Conservation (phyloP, 345 rosid genomes). For the Boechera stricta region DNA sequence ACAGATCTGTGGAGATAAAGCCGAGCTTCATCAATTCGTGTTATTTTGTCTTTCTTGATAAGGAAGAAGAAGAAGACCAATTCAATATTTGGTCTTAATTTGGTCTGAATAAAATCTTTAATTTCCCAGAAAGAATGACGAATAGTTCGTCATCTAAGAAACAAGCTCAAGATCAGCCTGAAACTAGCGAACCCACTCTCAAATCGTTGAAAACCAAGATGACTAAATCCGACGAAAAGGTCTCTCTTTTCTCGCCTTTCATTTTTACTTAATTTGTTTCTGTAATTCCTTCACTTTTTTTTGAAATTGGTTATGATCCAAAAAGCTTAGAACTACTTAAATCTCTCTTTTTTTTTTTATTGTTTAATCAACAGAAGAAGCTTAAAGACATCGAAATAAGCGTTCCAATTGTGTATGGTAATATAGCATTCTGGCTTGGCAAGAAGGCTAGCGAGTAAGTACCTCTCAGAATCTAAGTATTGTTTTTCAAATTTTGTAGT, state of each 20-base stretch:
- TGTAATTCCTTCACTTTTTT: background rate
- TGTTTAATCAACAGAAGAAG: constrained; percentile 57
- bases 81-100: constrained; percentile 3
- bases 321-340: background rate
- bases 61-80: background rate
- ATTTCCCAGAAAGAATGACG: constrained; percentile 44
- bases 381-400: constrained; percentile 75
- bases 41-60: background rate
- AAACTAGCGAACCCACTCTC: constrained; percentile 43
- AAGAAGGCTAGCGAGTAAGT: constrained; percentile 87
- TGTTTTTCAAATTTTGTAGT: no score
- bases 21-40: constrained; percentile 3
- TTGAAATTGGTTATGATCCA: background rate
- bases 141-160: constrained; percentile 53
- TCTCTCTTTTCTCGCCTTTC: no score
- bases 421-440: constrained; percentile 80
- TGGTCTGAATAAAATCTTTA: constrained; percentile 16
- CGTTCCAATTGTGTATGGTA: constrained; percentile 76
- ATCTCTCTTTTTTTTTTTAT: background rate
- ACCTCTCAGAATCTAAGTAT: background rate
- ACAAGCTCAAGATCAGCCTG: constrained; percentile 55
- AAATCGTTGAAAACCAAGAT: constrained; percentile 55
- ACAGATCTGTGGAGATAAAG: constrained; percentile 16
- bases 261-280: background rate
- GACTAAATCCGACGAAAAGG: constrained; percentile 64